Base-by-base conservation (phyloP, 202 grass and related monocot genomes). In the Zizania palustris region DNA sequence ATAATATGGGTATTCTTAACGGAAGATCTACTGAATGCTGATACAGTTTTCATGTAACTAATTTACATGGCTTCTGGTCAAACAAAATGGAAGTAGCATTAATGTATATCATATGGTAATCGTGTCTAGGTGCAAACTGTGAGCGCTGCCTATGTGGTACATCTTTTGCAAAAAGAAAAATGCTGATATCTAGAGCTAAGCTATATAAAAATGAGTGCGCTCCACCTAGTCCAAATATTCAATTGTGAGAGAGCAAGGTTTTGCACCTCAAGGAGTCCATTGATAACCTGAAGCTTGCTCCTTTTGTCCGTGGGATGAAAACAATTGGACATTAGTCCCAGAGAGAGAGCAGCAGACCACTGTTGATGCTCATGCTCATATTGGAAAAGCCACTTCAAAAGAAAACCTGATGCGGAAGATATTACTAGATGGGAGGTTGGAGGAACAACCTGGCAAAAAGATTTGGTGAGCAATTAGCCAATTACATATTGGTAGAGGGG, bases 331-430 rank as follows among this genome's bases (percentile, higher is more conserved):
- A 97, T 67, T 45, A 97, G 28, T 80, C 94, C 94, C 71, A 97
- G 88, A 54, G 86, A 93, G 60, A 97, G 60, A 56, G 94, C 89
- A 67, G 85, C 77, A 54, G 87, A 90, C 91, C 91, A 97, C 51
- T 97, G 94, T 54, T 80, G 80, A 50, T 93, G 91, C 80, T 94
- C 94, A 86, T 97, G 94, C 82, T 89, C 91, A 36, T 92, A 93
- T 70, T 93, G 91, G 55, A 86, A 77, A 67, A 97, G 67, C 91
- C 89, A 93, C 83, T 88, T 92, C 16, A 93, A 84, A 77, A 97
- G 89, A 87, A 97, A 93, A 61, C 92, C 85, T 69, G 89, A 86
- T 80, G 87, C 94, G 66, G 83, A 77, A 80, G 87, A 83, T 35
- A 97, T 73, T 81, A 97, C 89, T 61, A 86, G 78, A 93, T 93